Evolutionary conservation across 108 stramenopile species (phyloP), one percentile per base, ranked within the genome.

Genomic region (Discostella pseudostelligera): DNA sequence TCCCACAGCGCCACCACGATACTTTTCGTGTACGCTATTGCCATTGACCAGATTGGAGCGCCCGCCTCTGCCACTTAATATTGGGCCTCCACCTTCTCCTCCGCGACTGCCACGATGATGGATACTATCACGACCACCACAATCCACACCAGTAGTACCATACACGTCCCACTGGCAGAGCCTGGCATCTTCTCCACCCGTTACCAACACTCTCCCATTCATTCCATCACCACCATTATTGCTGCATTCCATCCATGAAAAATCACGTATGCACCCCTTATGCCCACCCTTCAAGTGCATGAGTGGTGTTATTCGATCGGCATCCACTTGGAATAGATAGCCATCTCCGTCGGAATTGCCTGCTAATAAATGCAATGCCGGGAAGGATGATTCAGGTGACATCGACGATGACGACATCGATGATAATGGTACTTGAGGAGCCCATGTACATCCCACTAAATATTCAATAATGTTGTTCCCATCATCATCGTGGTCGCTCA

Each of bases 111-210:
- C 14, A 43, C 24, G 20, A 17, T 54, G 8, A 8, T 0, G 25
- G 21, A 7, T n/a, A 13, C n/a, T 4, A 42, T 44, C 6, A 4
- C 1, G 4, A 2, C 17, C 24, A 17, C 5, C 24, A 17, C 5
- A 19, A 36, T 28, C 12, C 24, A 19, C 35, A 22, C 39, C 21
- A 22, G 11, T 20, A 39, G 24, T 17, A 4, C 71, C 70, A 8
- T 44, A 61, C 25, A 65, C 50, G 61, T 81, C 80, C 92, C 92
- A 94, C 64, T 89, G 87, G 54, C 87, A 88, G 55, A 94, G 50
- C 60, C 92, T 76, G 21, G 92, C 89, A 80, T 94, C 92, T 73
- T 94, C 92, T 1, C 89, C 92, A 16, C 74, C 92, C 13, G 92
- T 90, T 9, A 89, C 66, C 62, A 93, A 72, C 39, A 48, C n/a